These are phyloP conservation scores for Magnaporthales sp. DNA, from an alignment of 2,329 filamentous ascomycete species.

Conservation along the genomic window DNA sequence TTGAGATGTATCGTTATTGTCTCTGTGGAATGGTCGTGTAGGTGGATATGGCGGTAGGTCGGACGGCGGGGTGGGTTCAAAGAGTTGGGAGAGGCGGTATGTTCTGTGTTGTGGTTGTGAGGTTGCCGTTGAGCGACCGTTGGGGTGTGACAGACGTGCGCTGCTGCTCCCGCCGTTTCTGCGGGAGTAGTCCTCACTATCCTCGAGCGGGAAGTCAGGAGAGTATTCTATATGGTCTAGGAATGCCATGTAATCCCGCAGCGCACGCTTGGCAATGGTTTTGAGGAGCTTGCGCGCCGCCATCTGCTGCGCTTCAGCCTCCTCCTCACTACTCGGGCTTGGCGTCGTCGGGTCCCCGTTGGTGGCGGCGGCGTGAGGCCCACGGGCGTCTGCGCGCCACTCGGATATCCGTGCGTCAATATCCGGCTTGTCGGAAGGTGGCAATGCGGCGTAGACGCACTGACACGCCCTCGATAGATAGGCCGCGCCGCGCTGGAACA, in stretches of 20 bases:
- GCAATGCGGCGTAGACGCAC: conserved; percentile 44
- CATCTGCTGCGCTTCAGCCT: conserved; percentile 34
- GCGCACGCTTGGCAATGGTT: conserved; percentile 63
- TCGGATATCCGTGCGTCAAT: not conserved
- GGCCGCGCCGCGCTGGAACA: conserved; percentile 67
- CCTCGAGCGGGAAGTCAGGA: conserved; percentile 54
- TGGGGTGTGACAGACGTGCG: not conserved
- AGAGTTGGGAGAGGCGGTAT: conserved; percentile 52
- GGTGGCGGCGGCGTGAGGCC: not conserved
- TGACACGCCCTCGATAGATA: conserved; percentile 66
- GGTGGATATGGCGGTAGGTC: conserved; percentile 55
- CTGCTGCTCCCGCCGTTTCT: conserved; percentile 19
- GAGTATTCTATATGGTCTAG: conserved; percentile 72
- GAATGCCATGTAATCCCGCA: conserved; percentile 67
- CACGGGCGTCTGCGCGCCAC: not conserved
- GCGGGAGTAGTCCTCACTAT: conserved; percentile 46
- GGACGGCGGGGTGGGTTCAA: conserved; percentile 56
- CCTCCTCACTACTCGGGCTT: conserved; percentile 33
- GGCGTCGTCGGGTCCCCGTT: conserved; percentile 13
- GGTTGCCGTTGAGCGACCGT: not conserved
- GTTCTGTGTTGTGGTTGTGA: conserved; percentile 16
- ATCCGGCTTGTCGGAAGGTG: conserved; percentile 7
- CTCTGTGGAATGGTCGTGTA: not conserved
- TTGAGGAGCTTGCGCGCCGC: conserved; percentile 64
- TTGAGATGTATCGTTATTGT: not conserved